A percentile compares a stretch with the other conserved stretches of the same genome.
These are phyloP conservation scores for Massarina eburnea DNA, from an alignment of 2,329 filamentous ascomycete genomes.

Conservation along the genomic window DNA sequence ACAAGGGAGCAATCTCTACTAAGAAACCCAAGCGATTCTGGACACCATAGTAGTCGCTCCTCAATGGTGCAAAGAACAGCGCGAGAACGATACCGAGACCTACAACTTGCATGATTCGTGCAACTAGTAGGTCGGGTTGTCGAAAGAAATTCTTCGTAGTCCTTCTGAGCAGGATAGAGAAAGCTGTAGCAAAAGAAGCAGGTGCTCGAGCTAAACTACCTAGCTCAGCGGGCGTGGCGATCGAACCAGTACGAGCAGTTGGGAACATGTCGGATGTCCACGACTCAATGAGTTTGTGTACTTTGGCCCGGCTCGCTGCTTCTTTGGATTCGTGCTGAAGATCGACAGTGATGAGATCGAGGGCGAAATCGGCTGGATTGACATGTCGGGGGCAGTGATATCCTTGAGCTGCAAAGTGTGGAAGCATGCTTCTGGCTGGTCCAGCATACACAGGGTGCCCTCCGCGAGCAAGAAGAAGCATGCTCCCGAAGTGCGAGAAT, in stretches of 20 bases:
- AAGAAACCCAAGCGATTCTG: conserved; percentile 75
- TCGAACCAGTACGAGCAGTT: conserved; percentile 27
- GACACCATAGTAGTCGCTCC: conserved; percentile 68
- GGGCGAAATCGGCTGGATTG: conserved; percentile 76
- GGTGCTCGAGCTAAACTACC: conserved; percentile 67
- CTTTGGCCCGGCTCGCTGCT: conserved; percentile 62
- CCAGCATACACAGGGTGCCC: conserved; percentile 71
- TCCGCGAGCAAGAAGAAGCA: conserved; percentile 70
- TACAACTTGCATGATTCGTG: conserved; percentile 43
- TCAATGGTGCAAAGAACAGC: conserved; percentile 67
- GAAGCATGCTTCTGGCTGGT: conserved; percentile 62
- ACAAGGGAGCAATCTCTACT: conserved; percentile 70
- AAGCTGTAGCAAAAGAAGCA: conserved; percentile 62
- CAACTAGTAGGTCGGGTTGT: conserved; percentile 39
- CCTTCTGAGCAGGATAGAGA: conserved; percentile 68
- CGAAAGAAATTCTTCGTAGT: conserved; percentile 63
- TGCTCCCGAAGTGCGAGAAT: conserved; percentile 70
- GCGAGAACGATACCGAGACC: conserved; percentile 40
- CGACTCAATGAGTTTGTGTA: conserved; percentile 60
- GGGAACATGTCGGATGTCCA: conserved; percentile 52
- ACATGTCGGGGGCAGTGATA: conserved; percentile 68
- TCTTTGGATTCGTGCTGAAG: conserved; percentile 67
- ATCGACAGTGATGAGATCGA: conserved; percentile 76
- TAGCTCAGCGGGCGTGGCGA: conserved; percentile 71
- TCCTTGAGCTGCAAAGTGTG: conserved; percentile 63